Conservation (phyloP, 176 grass and related monocot genomes). For the Eleusine indica region DNA sequence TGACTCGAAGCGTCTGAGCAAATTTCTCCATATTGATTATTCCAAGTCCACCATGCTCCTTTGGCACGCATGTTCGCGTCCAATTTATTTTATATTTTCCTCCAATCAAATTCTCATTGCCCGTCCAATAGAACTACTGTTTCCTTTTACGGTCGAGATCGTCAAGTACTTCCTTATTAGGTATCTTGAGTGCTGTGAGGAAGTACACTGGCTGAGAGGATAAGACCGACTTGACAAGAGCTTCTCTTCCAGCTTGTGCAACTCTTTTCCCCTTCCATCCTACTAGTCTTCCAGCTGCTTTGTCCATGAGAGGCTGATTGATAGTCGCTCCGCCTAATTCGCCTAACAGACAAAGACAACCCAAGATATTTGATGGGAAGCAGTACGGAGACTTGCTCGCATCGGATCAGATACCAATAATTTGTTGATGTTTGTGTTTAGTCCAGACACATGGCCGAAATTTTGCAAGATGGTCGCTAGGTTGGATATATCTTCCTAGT, state of each 20-base stretch:
- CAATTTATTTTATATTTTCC: background rate
- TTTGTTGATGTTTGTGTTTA: background rate
- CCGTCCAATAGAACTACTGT: background rate
- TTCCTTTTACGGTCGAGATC: background rate
- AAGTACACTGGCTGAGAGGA: background rate
- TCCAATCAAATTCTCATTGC: background rate
- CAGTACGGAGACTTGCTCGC: background rate
- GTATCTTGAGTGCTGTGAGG: background rate
- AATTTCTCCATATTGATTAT: too few relatives aligned
- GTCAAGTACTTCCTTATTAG: constrained; percentile 15
- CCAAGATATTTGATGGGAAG: background rate
- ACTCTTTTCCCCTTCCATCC: background rate
- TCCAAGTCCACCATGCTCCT: too few relatives aligned
- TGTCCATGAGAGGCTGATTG: background rate
- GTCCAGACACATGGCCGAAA: background rate
- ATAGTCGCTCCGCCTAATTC: background rate
- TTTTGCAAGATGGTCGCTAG: background rate
- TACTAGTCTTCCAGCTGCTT: background rate
- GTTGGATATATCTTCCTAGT: background rate
- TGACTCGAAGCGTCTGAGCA: too few relatives aligned
- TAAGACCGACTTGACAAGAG: background rate
- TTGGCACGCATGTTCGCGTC: too few relatives aligned
- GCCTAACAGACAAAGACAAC: background rate
- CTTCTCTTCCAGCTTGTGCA: background rate
- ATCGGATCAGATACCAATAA: background rate